Percentiles rank a stretch among this genome's conserved stretches.
These are phyloP conservation scores for Populus hybrid DNA, from an alignment of 441 rosid genomes.

Conservation along the genomic window DNA sequence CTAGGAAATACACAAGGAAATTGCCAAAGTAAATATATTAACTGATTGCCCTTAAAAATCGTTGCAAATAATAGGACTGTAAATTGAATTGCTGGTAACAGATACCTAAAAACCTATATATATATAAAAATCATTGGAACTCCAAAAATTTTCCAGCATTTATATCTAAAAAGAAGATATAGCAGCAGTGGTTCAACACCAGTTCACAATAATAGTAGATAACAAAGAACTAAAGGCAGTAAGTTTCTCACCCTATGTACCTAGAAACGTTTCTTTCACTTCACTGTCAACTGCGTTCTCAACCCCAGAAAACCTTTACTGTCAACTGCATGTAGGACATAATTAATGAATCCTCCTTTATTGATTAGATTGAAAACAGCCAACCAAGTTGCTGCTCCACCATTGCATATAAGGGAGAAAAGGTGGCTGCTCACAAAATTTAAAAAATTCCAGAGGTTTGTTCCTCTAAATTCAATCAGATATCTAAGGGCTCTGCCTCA, in stretches of 20 bases:
- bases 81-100: not conserved
- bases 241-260: constrained; percentile 16
- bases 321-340: not conserved
- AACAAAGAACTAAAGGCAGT: constrained; percentile 10
- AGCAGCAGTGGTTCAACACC: not conserved
- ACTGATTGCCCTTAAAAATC: too few relatives aligned
- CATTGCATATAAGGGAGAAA: not conserved
- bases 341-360: constrained; percentile 13
- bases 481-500: constrained; percentile 71
- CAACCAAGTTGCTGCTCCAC: constrained; percentile 10
- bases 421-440: constrained; percentile 8
- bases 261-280: not conserved
- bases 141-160: not conserved
- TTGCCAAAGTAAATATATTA: too few relatives aligned
- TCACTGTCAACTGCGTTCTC: constrained; percentile 4
- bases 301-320: not conserved
- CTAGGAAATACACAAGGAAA: too few relatives aligned
- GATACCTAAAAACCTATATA: not conserved
- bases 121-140: not conserved
- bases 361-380: constrained; percentile 18
- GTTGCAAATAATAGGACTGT: not conserved
- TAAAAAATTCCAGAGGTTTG: constrained; percentile 3
- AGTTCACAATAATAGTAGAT: not conserved
- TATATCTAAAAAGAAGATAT: not conserved
- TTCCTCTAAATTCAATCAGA: constrained; percentile 26